A percentile compares a stretch with the other conserved stretches of the same genome.
These are phyloP conservation scores for Leccinum insolens DNA, from an alignment of 1,284 basidiomycete genomes.

Conservation along the genomic window DNA sequence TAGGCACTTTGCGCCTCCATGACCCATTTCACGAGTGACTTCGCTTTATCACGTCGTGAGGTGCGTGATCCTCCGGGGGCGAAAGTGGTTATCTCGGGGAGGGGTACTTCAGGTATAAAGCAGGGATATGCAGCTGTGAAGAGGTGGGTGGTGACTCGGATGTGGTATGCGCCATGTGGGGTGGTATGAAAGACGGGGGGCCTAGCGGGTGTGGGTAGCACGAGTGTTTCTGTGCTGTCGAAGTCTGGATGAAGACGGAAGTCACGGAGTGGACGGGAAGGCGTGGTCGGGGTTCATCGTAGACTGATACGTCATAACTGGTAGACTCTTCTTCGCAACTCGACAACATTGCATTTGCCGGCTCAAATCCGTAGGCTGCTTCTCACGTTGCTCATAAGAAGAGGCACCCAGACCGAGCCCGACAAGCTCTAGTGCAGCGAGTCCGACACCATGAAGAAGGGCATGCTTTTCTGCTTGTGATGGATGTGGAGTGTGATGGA, in stretches of 20 bases:
- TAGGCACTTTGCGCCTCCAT: slow-evolving; percentile 27
- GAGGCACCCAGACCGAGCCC: too few relatives aligned
- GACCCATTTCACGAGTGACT: slow-evolving; percentile 24
- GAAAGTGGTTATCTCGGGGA: slow-evolving; percentile 36
- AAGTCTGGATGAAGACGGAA: slow-evolving; percentile 16
- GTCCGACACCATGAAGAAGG: too few relatives aligned
- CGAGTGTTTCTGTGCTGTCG: slow-evolving; percentile 10
- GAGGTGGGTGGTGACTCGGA: slow-evolving; percentile 60
- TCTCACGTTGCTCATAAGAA: too few relatives aligned
- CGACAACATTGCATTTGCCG: too few relatives aligned
- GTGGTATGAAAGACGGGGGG: slow-evolving; percentile 24
- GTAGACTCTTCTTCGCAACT: too few relatives aligned
- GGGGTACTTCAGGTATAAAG: slow-evolving; percentile 47
- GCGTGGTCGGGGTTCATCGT: slow-evolving; percentile 24
- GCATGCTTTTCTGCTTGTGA: too few relatives aligned
- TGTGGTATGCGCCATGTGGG: slow-evolving; percentile 1
- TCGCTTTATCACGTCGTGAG: slow-evolving; percentile 34
- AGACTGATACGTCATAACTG: slow-evolving; percentile 7
- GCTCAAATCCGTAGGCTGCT: too few relatives aligned
- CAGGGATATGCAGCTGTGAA: slow-evolving; percentile 75
- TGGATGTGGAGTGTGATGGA: neutral
- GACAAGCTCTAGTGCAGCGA: too few relatives aligned
- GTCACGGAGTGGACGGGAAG: slow-evolving; percentile 23
- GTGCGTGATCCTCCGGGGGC: slow-evolving; percentile 18
- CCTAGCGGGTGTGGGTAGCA: slow-evolving; percentile 25